Evolutionary conservation across 768 basidiomycete species (phyloP).

Genomic region (Hypholoma fasciculare): DNA sequence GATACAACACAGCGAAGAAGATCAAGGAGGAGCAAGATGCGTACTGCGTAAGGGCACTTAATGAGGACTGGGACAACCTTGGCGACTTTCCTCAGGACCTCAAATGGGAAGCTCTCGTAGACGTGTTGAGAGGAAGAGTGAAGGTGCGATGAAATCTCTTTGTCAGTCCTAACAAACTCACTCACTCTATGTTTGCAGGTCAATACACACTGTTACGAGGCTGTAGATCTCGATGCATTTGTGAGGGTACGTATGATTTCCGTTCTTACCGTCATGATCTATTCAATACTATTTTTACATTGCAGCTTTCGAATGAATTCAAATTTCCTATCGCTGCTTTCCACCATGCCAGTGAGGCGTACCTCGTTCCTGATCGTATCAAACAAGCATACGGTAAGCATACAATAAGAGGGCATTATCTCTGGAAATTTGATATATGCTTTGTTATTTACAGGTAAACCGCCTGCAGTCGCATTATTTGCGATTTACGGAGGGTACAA

Average conservation of each 20-base stretch:
- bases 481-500: constrained; percentile 64
- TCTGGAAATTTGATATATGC: not conserved
- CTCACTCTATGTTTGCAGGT: constrained; percentile 32
- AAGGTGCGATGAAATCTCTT: constrained; percentile 42
- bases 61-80: constrained; percentile 47
- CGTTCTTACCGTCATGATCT: not conserved
- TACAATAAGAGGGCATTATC: not conserved
- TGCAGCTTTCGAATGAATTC: constrained; percentile 80
- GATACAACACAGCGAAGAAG: constrained; percentile 65
- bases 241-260: constrained; percentile 53
- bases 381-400: constrained; percentile 64
- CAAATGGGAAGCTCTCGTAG: constrained; percentile 78
- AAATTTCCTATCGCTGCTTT: constrained; percentile 76
- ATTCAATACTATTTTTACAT: too few species aligned
- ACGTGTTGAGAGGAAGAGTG: constrained; percentile 75
- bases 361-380: constrained; percentile 76
- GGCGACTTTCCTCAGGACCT: constrained; percentile 68
- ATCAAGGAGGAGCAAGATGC: constrained; percentile 69
- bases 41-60: constrained; percentile 54
- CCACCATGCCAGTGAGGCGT: constrained; percentile 82
- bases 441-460: constrained; percentile 42
- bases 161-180: not conserved
- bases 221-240: constrained; percentile 71
- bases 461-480: constrained; percentile 81
- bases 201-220: constrained; percentile 55